A percentile compares a stretch with the other conserved stretches of the same genome.
Conservation (phyloP, 768 basidiomycete genomes). For the Rhodosporidiobolus sp. region DNA sequence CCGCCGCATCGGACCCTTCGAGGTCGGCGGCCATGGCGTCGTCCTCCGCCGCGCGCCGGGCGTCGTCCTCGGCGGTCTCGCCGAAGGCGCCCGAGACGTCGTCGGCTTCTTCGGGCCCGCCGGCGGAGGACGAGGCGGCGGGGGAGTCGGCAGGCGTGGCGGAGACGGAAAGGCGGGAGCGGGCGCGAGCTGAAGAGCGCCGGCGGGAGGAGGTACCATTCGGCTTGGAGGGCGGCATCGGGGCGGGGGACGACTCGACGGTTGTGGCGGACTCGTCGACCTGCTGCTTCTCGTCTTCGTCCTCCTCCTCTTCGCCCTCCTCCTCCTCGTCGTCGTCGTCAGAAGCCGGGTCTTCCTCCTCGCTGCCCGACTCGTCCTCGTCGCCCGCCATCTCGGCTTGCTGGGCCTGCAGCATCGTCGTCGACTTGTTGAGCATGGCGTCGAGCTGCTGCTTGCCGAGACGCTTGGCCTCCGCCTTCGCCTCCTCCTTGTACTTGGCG, state of each 20-base stretch:
- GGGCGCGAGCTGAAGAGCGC: neutral
- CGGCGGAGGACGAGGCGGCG: constrained; percentile 38
- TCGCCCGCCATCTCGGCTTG: constrained; percentile 63
- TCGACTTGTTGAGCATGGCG: constrained; percentile 83
- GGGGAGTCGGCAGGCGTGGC: constrained; percentile 26
- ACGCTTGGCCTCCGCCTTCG: constrained; percentile 72
- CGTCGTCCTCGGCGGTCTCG: constrained; percentile 48
- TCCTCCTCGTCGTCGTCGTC: constrained; percentile 43
- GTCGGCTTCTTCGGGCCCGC: constrained; percentile 46
- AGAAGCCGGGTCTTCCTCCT: constrained; percentile 17
- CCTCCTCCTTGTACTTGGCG: constrained; percentile 61
- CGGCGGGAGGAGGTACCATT: neutral
- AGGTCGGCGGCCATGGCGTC: constrained; percentile 53
- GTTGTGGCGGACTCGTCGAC: constrained; percentile 8
- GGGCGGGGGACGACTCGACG: constrained; percentile 1
- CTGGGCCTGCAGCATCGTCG: constrained; percentile 79
- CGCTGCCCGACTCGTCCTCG: constrained; percentile 46
- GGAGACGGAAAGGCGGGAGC: constrained; percentile 26
- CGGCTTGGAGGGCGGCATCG: neutral
- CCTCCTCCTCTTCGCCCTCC: constrained; percentile 44
- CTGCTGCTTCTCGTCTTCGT: constrained; percentile 33
- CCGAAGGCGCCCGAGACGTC: constrained; percentile 41
- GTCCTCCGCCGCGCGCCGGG: constrained; percentile 50
- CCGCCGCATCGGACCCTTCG: constrained; percentile 51
- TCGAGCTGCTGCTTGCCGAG: constrained; percentile 82